Base-by-base conservation (phyloP, 768 basidiomycete genomes). In the Leccinum subgranulosum region DNA sequence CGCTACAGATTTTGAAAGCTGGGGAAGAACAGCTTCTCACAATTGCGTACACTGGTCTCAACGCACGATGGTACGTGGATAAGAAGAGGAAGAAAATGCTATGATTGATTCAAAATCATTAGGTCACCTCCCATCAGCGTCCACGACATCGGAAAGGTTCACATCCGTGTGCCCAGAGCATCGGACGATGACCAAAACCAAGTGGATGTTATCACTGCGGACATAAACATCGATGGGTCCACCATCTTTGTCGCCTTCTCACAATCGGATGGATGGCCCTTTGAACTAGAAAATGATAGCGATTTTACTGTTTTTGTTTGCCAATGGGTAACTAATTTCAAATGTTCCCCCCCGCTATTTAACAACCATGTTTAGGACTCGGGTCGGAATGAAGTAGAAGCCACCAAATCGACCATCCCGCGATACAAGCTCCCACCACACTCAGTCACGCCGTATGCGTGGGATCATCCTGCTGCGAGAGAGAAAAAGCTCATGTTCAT, bases 111-210 rank as follows among this genome's bases (percentile, higher is more conserved):
- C 10, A 47, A 21, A 49, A 31, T 43, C 14, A 14, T 6, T 58
- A 97, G 95, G 95, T 95, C 96, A 2, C 79, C 94, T 1, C 92
- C 94, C 1, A 86, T 98, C 74, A 93, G 91, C 68, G 81, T 98
- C 36, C 86, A 94, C 66, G 90, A 96, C 64, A 92, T 99, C 57
- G 97, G 97, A 17, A 76, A 81, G 27, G 81, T 92, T 2, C 83
- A 94, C 66, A 80, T 94, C 65, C 87, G 89, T 10, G 73, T 94
- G 12, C 76, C 77, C 48, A 76, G 75, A 31, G 69, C 78, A n/a
- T 57, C 63, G 56, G 55, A 71, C 69, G 50, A 66, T 66, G 10
- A 31, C 11, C 29, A 31, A 31, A 69, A 74, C 46, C 68, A 74
- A 39, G 77, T 76, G 34, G 77, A 82, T 41, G 76, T 98, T 29